phyloP scores from a whole-genome alignment of 1,284 basidiomycete genomes.

The Erythrobasidium hasegawianum region DNA sequence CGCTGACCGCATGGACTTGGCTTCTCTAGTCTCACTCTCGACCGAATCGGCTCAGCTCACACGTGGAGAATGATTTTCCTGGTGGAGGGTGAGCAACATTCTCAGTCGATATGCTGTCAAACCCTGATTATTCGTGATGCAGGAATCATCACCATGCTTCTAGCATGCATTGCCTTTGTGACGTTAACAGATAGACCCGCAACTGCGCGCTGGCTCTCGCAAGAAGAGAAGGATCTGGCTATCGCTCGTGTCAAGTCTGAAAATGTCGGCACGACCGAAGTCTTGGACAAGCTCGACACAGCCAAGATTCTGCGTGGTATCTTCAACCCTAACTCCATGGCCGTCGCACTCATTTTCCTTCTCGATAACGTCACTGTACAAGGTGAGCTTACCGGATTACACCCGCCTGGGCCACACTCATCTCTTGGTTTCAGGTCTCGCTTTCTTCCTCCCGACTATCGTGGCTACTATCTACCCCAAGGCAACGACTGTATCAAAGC shows the following conservation, averaged over 20 bases:
- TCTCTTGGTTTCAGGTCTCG: constrained; percentile 23
- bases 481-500: constrained; percentile 45
- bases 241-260: constrained; percentile 48
- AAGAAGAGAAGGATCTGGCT: constrained; percentile 46
- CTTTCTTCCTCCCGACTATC: constrained; percentile 35
- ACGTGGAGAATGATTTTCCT: constrained; percentile 47
- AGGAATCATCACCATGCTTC: constrained; percentile 48
- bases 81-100: too few relatives aligned
- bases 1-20: too few relatives aligned
- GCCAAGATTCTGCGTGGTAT: constrained; percentile 43
- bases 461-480: constrained; percentile 49
- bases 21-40: constrained; percentile 30
- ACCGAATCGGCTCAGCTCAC: constrained; percentile 36
- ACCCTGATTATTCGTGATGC: too few relatives aligned
- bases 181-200: constrained; percentile 48
- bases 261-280: constrained; percentile 46
- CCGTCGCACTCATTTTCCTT: constrained; percentile 47
- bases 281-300: constrained; percentile 45
- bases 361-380: constrained; percentile 48
- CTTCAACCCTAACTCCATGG: constrained; percentile 38
- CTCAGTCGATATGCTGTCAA: too few relatives aligned
- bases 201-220: constrained; percentile 48
- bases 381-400: constrained; percentile 47
- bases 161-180: constrained; percentile 47
- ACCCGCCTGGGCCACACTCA: constrained; percentile 41